Evolutionary conservation across 83 land plant species (phyloP).

Genomic region (Larix sibirica): DNA sequence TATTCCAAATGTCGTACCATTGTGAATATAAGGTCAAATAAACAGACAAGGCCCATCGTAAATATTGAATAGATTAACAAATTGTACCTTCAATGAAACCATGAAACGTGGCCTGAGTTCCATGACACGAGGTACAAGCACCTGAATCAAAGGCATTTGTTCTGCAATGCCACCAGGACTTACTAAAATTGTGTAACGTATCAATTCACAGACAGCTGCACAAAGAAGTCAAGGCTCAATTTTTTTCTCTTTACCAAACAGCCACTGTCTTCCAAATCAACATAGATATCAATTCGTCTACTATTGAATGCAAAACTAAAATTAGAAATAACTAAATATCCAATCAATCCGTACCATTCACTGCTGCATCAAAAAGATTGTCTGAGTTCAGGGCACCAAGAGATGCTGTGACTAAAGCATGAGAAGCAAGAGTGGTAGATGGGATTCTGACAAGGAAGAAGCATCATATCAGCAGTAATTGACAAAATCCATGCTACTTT

Average conservation of each 20-base stretch:
- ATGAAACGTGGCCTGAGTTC: slow-evolving; percentile 68
- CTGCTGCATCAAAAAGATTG: slow-evolving; percentile 81
- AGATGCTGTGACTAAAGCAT: slow-evolving; percentile 81
- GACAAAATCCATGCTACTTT: neutral
- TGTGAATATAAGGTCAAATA: neutral
- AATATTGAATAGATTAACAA: neutral
- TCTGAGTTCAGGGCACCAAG: slow-evolving; percentile 74
- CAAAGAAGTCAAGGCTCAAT: too few species aligned
- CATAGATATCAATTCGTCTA: too few species aligned
- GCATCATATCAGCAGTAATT: neutral
- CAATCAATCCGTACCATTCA: slow-evolving; percentile 68
- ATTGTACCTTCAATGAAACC: slow-evolving; percentile 75
- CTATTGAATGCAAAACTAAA: too few species aligned
- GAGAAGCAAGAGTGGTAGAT: slow-evolving; percentile 76
- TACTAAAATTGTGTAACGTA: slow-evolving; percentile 75
- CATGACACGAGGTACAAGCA: slow-evolving; percentile 94
- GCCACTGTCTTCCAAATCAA: too few species aligned
- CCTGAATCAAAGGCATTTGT: slow-evolving; percentile 95
- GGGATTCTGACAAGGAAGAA: slow-evolving; percentile 55
- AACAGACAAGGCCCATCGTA: neutral
- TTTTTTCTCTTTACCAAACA: too few species aligned
- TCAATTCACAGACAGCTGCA: slow-evolving; percentile 86
- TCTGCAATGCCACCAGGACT: slow-evolving; percentile 55
- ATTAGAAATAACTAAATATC: too few species aligned
- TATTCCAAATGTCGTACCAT: neutral